Evolutionary conservation across 176 grass and related monocot genomes (phyloP).

Genomic region (Guadua angustifolia): DNA sequence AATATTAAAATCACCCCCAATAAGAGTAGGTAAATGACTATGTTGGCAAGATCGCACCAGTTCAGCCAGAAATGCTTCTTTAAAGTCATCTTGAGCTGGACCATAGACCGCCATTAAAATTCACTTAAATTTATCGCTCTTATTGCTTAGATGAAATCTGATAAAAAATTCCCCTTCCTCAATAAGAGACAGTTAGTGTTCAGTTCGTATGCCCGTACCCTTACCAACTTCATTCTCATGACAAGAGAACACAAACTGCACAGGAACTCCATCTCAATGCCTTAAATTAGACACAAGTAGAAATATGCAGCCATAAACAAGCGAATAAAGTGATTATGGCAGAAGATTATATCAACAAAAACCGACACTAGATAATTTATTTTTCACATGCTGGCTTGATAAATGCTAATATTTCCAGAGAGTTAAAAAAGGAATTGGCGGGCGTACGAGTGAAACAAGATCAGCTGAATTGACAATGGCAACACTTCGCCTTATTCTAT

Average conservation of each 20-base stretch:
- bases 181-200: too few species aligned
- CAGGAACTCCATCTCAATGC: background rate
- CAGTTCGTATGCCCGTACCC: background rate
- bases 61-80: too few species aligned
- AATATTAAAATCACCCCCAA: too few species aligned
- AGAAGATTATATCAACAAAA: background rate
- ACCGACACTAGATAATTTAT: constrained; percentile 10
- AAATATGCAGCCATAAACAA: constrained; percentile 1
- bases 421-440: constrained; percentile 28
- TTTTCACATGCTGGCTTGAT: constrained; percentile 36
- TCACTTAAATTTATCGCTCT: too few species aligned
- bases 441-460: constrained; percentile 36
- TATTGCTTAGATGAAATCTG: too few species aligned
- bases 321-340: background rate
- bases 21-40: too few species aligned
- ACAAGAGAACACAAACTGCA: background rate
- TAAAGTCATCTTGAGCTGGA: too few species aligned
- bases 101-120: too few species aligned
- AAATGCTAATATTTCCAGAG: constrained; percentile 36
- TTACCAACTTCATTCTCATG: background rate
- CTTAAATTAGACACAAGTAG: background rate
- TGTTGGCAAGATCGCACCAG: too few species aligned
- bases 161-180: too few species aligned
- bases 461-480: constrained; percentile 21
- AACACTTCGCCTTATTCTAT: constrained; percentile 49